A percentile compares a stretch with the other conserved stretches of the same genome.
Conservation (phyloP, 768 basidiomycete genomes). For the Filobasidium wieringae region DNA sequence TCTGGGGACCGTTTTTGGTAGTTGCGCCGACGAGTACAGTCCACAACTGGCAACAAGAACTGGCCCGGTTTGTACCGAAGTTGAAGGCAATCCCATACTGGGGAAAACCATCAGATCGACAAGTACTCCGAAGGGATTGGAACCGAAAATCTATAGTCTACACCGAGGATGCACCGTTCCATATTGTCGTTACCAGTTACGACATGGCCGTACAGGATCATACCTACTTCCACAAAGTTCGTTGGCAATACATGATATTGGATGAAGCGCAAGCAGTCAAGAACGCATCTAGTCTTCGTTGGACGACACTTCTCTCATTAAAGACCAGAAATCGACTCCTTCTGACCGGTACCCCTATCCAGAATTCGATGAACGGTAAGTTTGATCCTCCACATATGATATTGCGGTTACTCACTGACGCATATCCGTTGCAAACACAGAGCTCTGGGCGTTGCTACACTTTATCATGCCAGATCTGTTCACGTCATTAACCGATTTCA, state of each 20-base stretch:
- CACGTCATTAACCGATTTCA: conserved; percentile 98
- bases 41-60: conserved; percentile 98
- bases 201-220: conserved; percentile 93
- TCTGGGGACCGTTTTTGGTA: conserved; percentile 98
- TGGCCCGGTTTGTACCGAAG: conserved; percentile 84
- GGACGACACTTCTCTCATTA: conserved; percentile 93
- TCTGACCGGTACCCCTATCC: conserved; percentile 93
- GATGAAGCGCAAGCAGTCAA: conserved; percentile 99
- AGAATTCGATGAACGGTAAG: conserved; percentile 97
- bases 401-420: background rate
- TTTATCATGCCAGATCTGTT: conserved; percentile 99
- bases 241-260: conserved; percentile 99
- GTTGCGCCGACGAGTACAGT: conserved; percentile 94
- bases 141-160: conserved; percentile 94
- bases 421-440: conserved; percentile 41
- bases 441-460: conserved; percentile 94
- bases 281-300: conserved; percentile 85
- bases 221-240: conserved; percentile 91
- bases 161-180: conserved; percentile 88
- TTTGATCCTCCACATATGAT: background rate
- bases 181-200: conserved; percentile 92
- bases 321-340: conserved; percentile 90
- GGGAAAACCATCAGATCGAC: conserved; percentile 92
- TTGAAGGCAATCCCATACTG: conserved; percentile 95
- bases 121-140: conserved; percentile 93